Base-by-base conservation (phyloP, 768 basidiomycete genomes). In the Multifurca ochricompacta region DNA sequence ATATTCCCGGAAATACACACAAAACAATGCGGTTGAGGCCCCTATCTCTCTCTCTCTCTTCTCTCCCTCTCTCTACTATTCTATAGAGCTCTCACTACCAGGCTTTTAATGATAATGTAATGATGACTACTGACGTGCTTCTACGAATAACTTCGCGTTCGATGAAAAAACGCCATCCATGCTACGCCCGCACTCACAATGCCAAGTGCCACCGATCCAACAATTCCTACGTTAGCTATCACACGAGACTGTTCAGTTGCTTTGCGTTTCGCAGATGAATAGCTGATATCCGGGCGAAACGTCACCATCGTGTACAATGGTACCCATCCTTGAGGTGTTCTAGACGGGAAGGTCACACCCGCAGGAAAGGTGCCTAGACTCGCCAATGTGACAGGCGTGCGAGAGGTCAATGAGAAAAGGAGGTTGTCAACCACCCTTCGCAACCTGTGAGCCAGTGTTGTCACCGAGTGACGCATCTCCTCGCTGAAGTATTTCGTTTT, bases 251-350 rank as follows among this genome's bases (percentile, higher is more conserved):
- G 95, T 66, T 75, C 71, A 56, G 69, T 74, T 53, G 85, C 85
- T 68, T 82, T 83, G 65, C 73, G 76, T 66, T 80, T 78, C 19
- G 85, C 94, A 46, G 81, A 82, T 52, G 83, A 82, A 66, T 99
- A 99, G 67, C 84, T 85, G 63, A 99, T 81, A 70, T 98, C 95
- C 47, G 92, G 91, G 37, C 95, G 80, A 73, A 99, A 99, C 40
- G 95, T 97, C 61, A 96, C 86, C 94, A 98, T 96, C 31, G 91
- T 91, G 70, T 99, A 99, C 46, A 95, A 76, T 53, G 91, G 88
- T 48, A 93, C 77, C 94, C 94, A 97, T 34, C 90, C 92, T 59
- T 68, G 66, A 40, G 84, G 85, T 56, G 74, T 69, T 56, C 67
- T 67, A 55, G 82, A 45, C 10, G 63, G 61, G 63, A 68, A 70